These are phyloP conservation scores for Clitoria ternatea DNA, from an alignment of 306 rosid genomes.

Conservation along the genomic window DNA sequence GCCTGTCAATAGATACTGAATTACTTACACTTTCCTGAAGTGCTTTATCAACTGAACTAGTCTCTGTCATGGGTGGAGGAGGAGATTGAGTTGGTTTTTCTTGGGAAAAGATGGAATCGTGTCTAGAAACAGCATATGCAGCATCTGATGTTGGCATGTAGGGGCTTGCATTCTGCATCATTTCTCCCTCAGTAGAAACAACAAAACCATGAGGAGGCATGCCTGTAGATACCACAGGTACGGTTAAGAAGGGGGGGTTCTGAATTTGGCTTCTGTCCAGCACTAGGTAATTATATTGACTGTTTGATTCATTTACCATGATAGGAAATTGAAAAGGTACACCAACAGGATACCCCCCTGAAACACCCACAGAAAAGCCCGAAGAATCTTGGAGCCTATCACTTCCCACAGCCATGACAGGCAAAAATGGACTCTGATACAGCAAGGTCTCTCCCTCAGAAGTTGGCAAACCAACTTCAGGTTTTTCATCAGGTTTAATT, in stretches of 20 bases:
- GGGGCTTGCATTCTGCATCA: conserved; percentile 32
- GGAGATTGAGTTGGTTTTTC: conserved; percentile 32
- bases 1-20: conserved; percentile 30
- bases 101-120: conserved; percentile 27
- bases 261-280: conserved; percentile 41
- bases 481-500: conserved; percentile 27
- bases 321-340: conserved; percentile 46
- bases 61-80: conserved; percentile 35
- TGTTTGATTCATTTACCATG: conserved; percentile 37
- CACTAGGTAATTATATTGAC: conserved; percentile 42
- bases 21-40: conserved; percentile 25
- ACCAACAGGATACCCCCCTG: conserved; percentile 39
- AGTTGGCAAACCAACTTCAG: conserved; percentile 40
- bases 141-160: conserved; percentile 25
- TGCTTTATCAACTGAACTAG: conserved; percentile 34
- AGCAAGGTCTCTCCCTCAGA: conserved; percentile 30
- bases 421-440: conserved; percentile 47
- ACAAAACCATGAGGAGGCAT: conserved; percentile 29
- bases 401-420: conserved; percentile 42
- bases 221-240: conserved; percentile 36
- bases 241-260: conserved; percentile 54
- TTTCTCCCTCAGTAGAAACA: conserved; percentile 44
- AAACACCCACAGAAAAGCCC: conserved; percentile 38
- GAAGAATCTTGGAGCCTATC: conserved; percentile 37
- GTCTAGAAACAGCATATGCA: conserved; percentile 22